Conservation (phyloP, 352 stramenopile species). For the Chrysophaeum taylorii region DNA sequence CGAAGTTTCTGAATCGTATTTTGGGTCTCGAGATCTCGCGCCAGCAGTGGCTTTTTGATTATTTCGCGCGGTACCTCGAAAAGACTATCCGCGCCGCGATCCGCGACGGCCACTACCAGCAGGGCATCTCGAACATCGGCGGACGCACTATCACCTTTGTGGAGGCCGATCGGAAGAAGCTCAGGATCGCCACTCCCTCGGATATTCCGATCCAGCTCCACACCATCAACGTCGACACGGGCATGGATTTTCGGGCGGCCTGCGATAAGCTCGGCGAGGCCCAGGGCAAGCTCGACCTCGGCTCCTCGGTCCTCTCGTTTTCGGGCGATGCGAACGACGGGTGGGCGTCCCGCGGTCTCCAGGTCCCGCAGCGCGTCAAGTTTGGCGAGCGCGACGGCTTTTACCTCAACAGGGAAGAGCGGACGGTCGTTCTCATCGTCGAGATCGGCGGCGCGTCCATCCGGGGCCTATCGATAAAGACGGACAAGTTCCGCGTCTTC, state of each 20-base stretch:
- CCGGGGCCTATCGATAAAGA: constrained; percentile 3
- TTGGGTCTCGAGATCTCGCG: constrained; percentile 24
- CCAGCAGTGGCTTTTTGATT: constrained; percentile 32
- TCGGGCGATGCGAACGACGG: no score
- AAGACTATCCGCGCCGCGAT: constrained; percentile 21
- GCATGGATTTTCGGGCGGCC: neutral
- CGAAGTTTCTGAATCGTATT: constrained; percentile 32
- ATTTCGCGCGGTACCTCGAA: constrained; percentile 27
- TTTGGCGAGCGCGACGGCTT: constrained; percentile 13
- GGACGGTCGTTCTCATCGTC: neutral
- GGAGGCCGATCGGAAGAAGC: neutral
- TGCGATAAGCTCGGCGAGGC: neutral
- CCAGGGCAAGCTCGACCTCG: no score
- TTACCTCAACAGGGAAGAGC: neutral
- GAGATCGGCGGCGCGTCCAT: neutral
- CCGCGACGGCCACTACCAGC: constrained; percentile 28
- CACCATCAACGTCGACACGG: neutral
- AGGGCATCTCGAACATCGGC: constrained; percentile 14
- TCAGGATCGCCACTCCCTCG: neutral
- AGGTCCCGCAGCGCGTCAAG: neutral
- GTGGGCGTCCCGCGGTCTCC: no score
- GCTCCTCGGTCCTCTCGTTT: no score
- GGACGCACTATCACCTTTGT: neutral
- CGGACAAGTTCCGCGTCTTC: constrained; percentile 2
- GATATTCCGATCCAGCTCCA: neutral